These are phyloP conservation scores for Botrytis squamosa DNA, from an alignment of 2,329 filamentous ascomycete genomes.

Conservation along the genomic window DNA sequence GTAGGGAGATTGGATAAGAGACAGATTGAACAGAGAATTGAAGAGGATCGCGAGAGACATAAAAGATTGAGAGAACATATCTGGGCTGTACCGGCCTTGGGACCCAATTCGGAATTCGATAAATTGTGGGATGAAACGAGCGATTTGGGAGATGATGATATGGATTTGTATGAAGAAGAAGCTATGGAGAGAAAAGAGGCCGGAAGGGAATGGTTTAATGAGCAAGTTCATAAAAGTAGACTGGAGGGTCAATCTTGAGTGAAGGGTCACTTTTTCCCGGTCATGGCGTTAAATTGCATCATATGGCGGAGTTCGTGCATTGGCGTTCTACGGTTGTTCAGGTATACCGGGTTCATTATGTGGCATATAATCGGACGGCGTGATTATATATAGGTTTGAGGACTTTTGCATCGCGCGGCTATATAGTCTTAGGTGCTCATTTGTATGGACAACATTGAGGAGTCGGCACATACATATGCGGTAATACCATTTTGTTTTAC, in stretches of 20 bases:
- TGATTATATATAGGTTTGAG: not conserved
- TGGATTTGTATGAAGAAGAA: constrained; percentile 74
- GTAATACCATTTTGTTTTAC: not conserved
- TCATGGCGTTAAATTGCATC: not conserved
- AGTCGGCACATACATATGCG: not conserved
- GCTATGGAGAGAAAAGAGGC: constrained; percentile 37
- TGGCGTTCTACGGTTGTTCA: not conserved
- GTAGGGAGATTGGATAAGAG: constrained; percentile 67
- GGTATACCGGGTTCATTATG: not conserved
- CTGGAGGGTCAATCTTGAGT: not conserved
- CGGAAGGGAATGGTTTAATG: constrained; percentile 34
- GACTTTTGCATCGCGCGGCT: not conserved
- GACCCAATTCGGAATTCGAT: constrained; percentile 59
- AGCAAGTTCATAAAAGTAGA: constrained; percentile 24
- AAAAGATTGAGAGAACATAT: constrained; percentile 89
- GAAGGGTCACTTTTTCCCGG: not conserved
- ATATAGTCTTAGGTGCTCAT: not conserved
- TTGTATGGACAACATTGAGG: not conserved
- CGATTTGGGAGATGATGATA: constrained; percentile 85
- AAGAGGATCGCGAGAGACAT: constrained; percentile 93
- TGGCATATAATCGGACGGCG: not conserved
- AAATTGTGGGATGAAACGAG: constrained; percentile 86
- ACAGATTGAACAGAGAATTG: constrained; percentile 92
- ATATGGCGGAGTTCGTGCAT: not conserved
- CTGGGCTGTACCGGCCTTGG: constrained; percentile 74